Conservation (phyloP, 495 filamentous ascomycete species). For the Aspergillus ostianus region DNA sequence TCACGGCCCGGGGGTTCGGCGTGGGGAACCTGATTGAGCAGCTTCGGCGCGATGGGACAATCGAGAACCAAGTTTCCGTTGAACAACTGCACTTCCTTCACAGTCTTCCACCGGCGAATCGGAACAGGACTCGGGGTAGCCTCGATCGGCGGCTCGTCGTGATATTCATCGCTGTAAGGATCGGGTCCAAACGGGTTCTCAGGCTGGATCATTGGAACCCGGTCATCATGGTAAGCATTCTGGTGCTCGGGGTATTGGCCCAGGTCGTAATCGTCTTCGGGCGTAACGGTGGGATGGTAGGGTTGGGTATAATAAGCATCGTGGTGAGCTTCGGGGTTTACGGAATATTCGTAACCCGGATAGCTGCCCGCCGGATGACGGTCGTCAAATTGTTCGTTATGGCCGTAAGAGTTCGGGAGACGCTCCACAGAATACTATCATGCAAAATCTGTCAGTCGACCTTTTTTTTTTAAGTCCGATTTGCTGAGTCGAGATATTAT, state of each 20-base stretch:
- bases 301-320: conserved; percentile 83
- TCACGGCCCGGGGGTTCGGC: conserved; percentile 78
- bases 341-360: conserved; percentile 60
- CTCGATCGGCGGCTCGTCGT: conserved; percentile 36
- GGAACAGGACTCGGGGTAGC: conserved; percentile 62
- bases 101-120: conserved; percentile 93
- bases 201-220: conserved; percentile 58
- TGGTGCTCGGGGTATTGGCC: conserved; percentile 50
- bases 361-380: conserved; percentile 43
- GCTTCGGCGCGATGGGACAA: conserved; percentile 88
- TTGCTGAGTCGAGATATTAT: not conserved
- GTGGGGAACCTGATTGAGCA: conserved; percentile 82
- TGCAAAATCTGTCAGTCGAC: conserved; percentile 14
- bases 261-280: conserved; percentile 58
- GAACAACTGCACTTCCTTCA: conserved; percentile 96
- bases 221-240: conserved; percentile 57
- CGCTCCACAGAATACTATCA: conserved; percentile 78
- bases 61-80: conserved; percentile 96
- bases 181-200: conserved; percentile 59
- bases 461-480: not conserved
- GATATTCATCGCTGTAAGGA: conserved; percentile 45
- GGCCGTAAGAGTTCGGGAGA: conserved; percentile 66
- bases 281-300: conserved; percentile 60
- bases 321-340: conserved; percentile 81
- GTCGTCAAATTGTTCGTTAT: conserved; percentile 63